phyloP scores from a whole-genome alignment of 768 basidiomycete species.

The Boletales sp. region DNA sequence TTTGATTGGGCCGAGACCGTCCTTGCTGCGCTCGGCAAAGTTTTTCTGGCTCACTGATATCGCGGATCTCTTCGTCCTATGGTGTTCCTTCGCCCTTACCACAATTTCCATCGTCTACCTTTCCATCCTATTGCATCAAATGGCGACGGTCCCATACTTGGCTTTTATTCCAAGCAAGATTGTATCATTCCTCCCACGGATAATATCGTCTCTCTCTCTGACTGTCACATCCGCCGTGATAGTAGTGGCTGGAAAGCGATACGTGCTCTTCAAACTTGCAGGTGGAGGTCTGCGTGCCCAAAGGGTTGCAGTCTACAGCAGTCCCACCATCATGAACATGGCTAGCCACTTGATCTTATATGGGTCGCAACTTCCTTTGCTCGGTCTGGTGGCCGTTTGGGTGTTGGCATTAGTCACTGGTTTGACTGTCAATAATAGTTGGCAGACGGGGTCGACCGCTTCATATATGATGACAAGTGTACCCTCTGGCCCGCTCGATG shows the following conservation, averaged over 20 bases:
- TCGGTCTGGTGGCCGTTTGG: conserved; percentile 11
- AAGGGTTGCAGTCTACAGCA: conserved; percentile 11
- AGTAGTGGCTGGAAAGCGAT: conserved; percentile 15
- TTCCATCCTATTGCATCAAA: conserved; percentile 1
- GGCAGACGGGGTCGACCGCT: not conserved
- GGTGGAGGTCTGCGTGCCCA: conserved; percentile 8
- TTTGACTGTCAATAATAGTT: conserved; percentile 10
- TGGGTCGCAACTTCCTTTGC: conserved; percentile 7
- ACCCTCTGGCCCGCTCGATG: conserved; percentile 5
- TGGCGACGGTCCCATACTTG: no score
- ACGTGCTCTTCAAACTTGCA: conserved; percentile 11
- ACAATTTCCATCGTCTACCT: conserved; percentile 3
- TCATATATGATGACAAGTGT: not conserved
- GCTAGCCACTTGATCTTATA: not conserved
- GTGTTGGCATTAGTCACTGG: conserved; percentile 9
- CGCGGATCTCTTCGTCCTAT: not conserved
- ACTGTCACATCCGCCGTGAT: conserved; percentile 14
- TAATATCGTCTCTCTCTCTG: conserved; percentile 9
- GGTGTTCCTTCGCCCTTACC: not conserved
- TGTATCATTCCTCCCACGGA: conserved; percentile 5
- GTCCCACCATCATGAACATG: conserved; percentile 10
- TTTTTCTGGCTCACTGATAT: not conserved
- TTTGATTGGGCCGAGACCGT: not conserved
- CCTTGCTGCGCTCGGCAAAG: not conserved
- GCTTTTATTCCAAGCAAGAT: no score